phyloP scores from a whole-genome alignment of 805 yeast species.

The Cephaloascus albidus region DNA sequence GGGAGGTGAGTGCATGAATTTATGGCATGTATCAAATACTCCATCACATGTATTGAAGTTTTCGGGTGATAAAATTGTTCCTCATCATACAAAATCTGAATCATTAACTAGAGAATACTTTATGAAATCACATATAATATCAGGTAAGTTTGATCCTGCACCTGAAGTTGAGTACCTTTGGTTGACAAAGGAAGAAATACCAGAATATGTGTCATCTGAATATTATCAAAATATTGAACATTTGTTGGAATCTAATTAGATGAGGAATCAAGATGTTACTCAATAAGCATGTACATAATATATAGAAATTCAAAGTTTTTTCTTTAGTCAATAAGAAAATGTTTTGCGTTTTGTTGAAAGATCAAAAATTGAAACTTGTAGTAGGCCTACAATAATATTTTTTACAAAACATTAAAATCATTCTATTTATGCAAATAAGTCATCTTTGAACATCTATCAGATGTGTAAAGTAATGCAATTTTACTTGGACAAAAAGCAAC shows the following conservation, averaged over 20 bases:
- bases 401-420: no score
- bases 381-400: no score
- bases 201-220: slow-evolving; percentile 35
- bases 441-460: neutral
- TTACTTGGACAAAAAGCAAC: neutral
- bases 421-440: neutral
- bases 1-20: slow-evolving; percentile 72
- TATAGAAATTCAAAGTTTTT: no score
- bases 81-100: slow-evolving; percentile 7
- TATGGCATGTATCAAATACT: slow-evolving; percentile 84
- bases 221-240: slow-evolving; percentile 51
- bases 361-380: no score
- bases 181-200: slow-evolving; percentile 77
- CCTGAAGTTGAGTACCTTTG: slow-evolving; percentile 53
- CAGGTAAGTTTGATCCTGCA: slow-evolving; percentile 59
- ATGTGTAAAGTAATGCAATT: neutral
- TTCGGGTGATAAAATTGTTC: slow-evolving; percentile 14
- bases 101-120: slow-evolving; percentile 47
- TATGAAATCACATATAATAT: slow-evolving; percentile 79
- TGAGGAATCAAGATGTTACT: neutral
- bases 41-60: slow-evolving; percentile 68
- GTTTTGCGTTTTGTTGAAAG: no score
- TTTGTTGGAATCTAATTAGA: slow-evolving; percentile 31
- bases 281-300: neutral
- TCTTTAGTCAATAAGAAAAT: no score